Evolutionary conservation across 1,139 yeast species (phyloP).

Genomic region (Diutina siamensis): DNA sequence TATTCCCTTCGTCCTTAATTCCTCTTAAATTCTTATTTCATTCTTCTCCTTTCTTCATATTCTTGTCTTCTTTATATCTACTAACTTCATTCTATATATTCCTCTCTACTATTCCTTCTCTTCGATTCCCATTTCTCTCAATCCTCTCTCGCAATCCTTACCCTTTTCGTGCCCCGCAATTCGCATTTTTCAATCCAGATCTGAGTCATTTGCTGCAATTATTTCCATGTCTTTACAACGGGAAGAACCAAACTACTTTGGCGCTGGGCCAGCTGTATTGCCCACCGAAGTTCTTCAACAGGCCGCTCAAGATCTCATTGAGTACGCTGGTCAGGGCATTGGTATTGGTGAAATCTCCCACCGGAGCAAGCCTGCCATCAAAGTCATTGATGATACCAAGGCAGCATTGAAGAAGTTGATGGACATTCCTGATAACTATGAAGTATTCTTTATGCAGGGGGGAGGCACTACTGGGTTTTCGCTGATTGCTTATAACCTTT

Average conservation of each 20-base stretch:
- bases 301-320: conserved; percentile 74
- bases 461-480: conserved; percentile 97
- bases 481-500: conserved; percentile 69
- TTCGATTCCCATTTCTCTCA: too few species aligned
- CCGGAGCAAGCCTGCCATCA: conserved; percentile 73
- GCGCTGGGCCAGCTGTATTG: conserved; percentile 94
- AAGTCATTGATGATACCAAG: conserved; percentile 70
- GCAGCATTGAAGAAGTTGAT: conserved; percentile 49
- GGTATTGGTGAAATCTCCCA: conserved; percentile 96
- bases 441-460: conserved; percentile 89
- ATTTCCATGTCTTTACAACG: conserved; percentile 1
- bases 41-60: too few species aligned
- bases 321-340: conserved; percentile 55
- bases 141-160: too few species aligned
- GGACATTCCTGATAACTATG: conserved; percentile 81
- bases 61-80: too few species aligned
- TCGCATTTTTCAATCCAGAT: too few species aligned
- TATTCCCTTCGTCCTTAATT: too few species aligned
- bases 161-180: background rate
- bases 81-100: too few species aligned
- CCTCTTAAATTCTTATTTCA: too few species aligned
- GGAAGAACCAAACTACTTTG: conserved; percentile 71
- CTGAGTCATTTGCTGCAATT: too few species aligned
- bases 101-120: too few species aligned
- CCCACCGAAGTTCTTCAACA: conserved; percentile 77